A percentile compares a stretch with the other conserved stretches of the same genome.
phyloP scores from a whole-genome alignment of 2,329 filamentous ascomycete genomes.

The Cladosporium velox region DNA sequence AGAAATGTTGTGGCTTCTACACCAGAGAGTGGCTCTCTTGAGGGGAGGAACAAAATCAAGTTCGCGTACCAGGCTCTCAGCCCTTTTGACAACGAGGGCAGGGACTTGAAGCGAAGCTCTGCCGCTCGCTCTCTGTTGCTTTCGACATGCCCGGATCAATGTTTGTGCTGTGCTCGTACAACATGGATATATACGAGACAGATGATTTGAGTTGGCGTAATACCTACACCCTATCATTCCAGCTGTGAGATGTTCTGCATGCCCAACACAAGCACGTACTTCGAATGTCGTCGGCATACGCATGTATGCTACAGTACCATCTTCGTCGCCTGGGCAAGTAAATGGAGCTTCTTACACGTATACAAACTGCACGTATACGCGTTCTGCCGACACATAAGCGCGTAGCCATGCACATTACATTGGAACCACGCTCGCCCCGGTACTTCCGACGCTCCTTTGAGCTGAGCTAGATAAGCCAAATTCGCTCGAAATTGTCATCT shows the following conservation, averaged over 20 bases:
- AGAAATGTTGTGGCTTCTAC: not conserved
- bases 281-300: too few relatives aligned
- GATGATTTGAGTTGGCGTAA: not conserved
- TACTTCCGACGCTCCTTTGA: not conserved
- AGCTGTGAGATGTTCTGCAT: not conserved
- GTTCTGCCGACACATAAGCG: not conserved
- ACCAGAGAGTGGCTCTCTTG: not conserved
- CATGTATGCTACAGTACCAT: too few relatives aligned
- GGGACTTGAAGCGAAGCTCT: not conserved
- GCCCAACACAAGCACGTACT: too few relatives aligned
- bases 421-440: not conserved
- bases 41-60: not conserved
- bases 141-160: too few relatives aligned
- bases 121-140: not conserved
- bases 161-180: not conserved
- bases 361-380: not conserved
- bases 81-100: not conserved
- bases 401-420: not conserved
- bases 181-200: not conserved
- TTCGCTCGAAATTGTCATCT: not conserved
- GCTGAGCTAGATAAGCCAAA: not conserved
- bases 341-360: too few relatives aligned
- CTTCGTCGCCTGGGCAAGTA: too few relatives aligned
- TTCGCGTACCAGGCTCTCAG: not conserved
- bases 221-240: not conserved